These are phyloP conservation scores for Leptographium galeiforme DNA, from an alignment of 2,329 filamentous ascomycete genomes.

Conservation along the genomic window DNA sequence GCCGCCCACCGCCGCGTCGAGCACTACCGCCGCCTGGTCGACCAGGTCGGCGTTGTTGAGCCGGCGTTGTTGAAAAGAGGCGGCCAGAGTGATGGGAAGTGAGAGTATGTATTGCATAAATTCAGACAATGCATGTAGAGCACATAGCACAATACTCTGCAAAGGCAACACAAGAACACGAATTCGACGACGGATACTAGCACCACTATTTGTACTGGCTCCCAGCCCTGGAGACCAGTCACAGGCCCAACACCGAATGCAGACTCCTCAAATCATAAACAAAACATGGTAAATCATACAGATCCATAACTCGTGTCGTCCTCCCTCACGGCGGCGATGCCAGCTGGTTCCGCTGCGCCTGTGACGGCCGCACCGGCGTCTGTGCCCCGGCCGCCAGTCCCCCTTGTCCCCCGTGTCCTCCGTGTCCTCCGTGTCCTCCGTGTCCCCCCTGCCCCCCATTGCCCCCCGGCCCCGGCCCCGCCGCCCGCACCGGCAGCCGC, in stretches of 20 bases:
- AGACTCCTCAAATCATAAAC: no score
- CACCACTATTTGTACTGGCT: no score
- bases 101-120: no score
- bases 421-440: no score
- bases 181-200: no score
- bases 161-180: no score
- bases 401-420: neutral
- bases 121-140: no score
- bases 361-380: conserved; percentile 7
- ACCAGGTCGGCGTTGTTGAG: conserved; percentile 24
- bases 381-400: neutral
- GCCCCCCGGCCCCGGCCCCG: neutral
- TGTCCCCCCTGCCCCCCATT: neutral
- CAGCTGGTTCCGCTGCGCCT: conserved; percentile 6
- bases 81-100: no score
- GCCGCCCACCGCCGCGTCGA: conserved; percentile 28
- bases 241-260: no score
- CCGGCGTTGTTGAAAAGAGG: conserved; percentile 15
- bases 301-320: neutral
- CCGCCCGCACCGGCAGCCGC: conserved; percentile 13
- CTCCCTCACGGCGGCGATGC: conserved; percentile 8
- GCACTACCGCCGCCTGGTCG: conserved; percentile 25
- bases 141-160: no score
- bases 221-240: no score
- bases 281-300: no score